Conservation (phyloP, 306 rosid species). For the Vicia faba region DNA sequence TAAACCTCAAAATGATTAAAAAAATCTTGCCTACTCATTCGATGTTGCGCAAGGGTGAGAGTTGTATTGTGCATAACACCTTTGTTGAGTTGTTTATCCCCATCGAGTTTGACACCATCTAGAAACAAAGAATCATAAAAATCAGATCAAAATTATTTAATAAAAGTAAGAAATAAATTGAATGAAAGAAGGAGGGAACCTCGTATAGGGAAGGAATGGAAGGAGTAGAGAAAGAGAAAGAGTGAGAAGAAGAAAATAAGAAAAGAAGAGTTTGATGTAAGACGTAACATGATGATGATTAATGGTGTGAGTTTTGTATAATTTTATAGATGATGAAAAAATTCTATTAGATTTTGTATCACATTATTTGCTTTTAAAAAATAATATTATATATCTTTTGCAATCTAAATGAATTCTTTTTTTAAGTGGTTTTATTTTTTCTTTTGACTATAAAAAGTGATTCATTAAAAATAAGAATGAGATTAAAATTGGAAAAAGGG, state of each 20-base stretch:
- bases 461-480: too few relatives aligned
- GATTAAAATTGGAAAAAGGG: too few relatives aligned
- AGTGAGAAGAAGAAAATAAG: constrained; percentile 29
- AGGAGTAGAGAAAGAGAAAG: constrained; percentile 25
- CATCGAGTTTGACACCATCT: constrained; percentile 33
- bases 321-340: neutral
- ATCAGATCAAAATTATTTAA: neutral
- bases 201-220: neutral
- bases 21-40: constrained; percentile 63
- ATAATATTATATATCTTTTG: too few relatives aligned
- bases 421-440: too few relatives aligned
- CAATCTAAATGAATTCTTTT: too few relatives aligned
- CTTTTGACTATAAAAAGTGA: too few relatives aligned
- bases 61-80: constrained; percentile 41
- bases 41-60: constrained; percentile 55
- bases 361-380: neutral
- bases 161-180: neutral
- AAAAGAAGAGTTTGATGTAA: constrained; percentile 14
- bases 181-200: constrained; percentile 34
- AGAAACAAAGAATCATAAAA: neutral
- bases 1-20: constrained; percentile 49
- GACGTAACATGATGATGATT: neutral
- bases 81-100: constrained; percentile 11
- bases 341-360: neutral
- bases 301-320: neutral